phyloP scores from a whole-genome alignment of 2,329 filamentous ascomycete genomes.

The Paraphoma chrysanthemicola region DNA sequence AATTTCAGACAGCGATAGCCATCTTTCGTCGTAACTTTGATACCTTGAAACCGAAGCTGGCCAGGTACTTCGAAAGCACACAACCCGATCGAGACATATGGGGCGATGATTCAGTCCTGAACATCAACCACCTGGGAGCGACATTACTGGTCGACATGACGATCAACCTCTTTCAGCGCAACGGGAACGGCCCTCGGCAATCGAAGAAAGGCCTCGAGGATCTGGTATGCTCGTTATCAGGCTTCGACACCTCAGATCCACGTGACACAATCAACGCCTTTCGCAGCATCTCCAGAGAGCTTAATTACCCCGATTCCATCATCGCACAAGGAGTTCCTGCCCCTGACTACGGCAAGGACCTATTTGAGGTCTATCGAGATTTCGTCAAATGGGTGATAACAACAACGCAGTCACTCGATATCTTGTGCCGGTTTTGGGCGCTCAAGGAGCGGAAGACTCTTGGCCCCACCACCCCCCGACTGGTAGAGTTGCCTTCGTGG shows the following conservation, averaged over 20 bases:
- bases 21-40: conserved; percentile 18
- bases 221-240: conserved; percentile 21
- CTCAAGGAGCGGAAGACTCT: not conserved
- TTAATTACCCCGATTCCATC: not conserved
- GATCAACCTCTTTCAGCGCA: conserved; percentile 17
- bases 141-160: conserved; percentile 16
- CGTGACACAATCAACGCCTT: conserved; percentile 32
- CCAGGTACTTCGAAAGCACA: not conserved
- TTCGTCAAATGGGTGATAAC: conserved; percentile 11
- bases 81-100: not conserved
- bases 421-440: conserved; percentile 20
- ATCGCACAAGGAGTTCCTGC: not conserved
- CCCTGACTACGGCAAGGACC: conserved; percentile 12
- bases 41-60: conserved; percentile 4
- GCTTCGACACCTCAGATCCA: conserved; percentile 30
- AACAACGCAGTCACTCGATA: conserved; percentile 9
- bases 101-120: not conserved
- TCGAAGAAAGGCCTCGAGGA: conserved; percentile 20
- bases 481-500: conserved; percentile 12
- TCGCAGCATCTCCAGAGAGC: conserved; percentile 17
- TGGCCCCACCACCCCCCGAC: not conserved
- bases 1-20: conserved; percentile 25
- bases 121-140: not conserved
- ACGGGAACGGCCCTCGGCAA: not conserved
- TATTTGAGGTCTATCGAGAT: conserved; percentile 14